These are phyloP conservation scores for Tylopilus rubrobrunneus DNA, from an alignment of 768 basidiomycete genomes.

Conservation along the genomic window DNA sequence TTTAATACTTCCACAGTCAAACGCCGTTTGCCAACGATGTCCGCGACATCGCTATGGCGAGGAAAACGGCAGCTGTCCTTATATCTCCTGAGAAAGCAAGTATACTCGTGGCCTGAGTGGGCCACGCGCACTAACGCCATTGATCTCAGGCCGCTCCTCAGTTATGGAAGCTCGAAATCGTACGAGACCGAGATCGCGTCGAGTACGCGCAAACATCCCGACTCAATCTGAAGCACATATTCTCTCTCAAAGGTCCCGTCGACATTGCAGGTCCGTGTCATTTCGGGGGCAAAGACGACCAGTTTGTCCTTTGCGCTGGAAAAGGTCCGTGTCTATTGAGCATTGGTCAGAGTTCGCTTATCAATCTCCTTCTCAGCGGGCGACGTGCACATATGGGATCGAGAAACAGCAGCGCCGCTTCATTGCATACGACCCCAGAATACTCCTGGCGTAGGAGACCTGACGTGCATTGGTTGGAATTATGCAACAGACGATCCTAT, in stretches of 20 bases:
- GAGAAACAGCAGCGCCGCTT: slow-evolving; percentile 68
- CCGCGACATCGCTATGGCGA: slow-evolving; percentile 47
- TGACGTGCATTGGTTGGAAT: slow-evolving; percentile 84
- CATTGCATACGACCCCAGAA: slow-evolving; percentile 63
- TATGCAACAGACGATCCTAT: slow-evolving; percentile 47
- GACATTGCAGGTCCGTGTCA: slow-evolving; percentile 81
- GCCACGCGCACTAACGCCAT: slow-evolving; percentile 7
- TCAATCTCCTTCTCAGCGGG: slow-evolving; percentile 48
- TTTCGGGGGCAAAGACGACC: slow-evolving; percentile 77
- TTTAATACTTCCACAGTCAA: slow-evolving; percentile 36
- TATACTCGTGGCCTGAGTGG: slow-evolving; percentile 4
- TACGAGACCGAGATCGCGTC: slow-evolving; percentile 48
- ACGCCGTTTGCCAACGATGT: slow-evolving; percentile 54
- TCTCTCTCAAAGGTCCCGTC: slow-evolving; percentile 61
- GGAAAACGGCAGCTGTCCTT: slow-evolving; percentile 41
- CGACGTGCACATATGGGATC: slow-evolving; percentile 84
- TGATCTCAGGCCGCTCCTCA: slow-evolving; percentile 63
- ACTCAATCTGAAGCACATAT: slow-evolving; percentile 56
- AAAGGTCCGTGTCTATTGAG: slow-evolving; percentile 46
- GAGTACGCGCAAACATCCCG: slow-evolving; percentile 31
- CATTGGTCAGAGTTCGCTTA: background rate
- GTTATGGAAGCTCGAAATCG: slow-evolving; percentile 66
- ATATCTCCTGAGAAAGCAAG: slow-evolving; percentile 34
- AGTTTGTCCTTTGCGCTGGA: slow-evolving; percentile 72
- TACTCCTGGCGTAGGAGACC: slow-evolving; percentile 50